Evolutionary conservation across 768 basidiomycete species (phyloP), one percentile per base, ranked within the genome.

Genomic region (Kwoniella bestiolae): DNA sequence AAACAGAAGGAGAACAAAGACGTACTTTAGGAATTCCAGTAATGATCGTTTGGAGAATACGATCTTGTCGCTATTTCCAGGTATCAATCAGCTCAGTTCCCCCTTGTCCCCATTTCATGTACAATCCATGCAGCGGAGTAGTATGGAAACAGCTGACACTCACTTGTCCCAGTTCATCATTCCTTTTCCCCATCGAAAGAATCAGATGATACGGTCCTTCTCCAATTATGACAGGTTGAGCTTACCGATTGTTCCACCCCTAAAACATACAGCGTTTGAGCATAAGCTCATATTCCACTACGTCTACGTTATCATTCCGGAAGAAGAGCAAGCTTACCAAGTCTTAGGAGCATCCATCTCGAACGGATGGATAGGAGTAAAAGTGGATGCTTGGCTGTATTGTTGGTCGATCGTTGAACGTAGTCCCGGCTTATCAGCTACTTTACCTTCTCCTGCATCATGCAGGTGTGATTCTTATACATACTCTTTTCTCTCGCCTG

Each of bases 321-420:
- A 26, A n/a, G 29, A 29, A 32, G 31, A 44, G 28, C 29, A 9
- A 69, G n/a, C 73, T 31, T 49, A 74, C 79, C 80, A 81, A 28
- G 75, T 62, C 56, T 72, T 79, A 21, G 80, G 75, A 7, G 76
- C 69, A 5, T 73, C 70, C 70, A 81, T 76, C 58, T 81, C 63
- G 72, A 81, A 81, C 12, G 80, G 80, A 60, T 81, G 80, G 34
- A 79, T 71, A 3, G 80, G 80, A 28, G 72, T 74, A 68, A 81
- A 81, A 9, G 78, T 79, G n/a, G 72, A 59, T 16, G 74, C 29
- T 60, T 60, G 56, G 41, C 76, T 77, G 29, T 21, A 41, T 41
- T 3, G 5, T 41, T 41, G 12, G 18, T 14, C 38, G 38, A 12
- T 41, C 0, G 93, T 94, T 3, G 95, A 86, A 50, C 90, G 80